phyloP scores from a whole-genome alignment of 305 asterid species.

The Rubia occidens region DNA sequence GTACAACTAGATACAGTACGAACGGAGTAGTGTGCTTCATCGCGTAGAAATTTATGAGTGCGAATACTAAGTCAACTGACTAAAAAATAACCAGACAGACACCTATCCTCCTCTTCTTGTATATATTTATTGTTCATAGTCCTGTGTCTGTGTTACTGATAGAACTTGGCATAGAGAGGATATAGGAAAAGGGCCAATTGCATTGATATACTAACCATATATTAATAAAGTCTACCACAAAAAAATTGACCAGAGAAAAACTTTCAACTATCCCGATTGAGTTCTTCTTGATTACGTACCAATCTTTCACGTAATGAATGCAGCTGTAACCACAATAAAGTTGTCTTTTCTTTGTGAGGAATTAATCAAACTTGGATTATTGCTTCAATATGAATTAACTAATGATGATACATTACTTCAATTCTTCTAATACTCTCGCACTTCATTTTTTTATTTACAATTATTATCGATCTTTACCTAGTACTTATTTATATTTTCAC shows the following conservation, averaged over 20 bases:
- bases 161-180: background rate
- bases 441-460: no score
- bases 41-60: background rate
- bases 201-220: background rate
- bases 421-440: no score
- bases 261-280: background rate
- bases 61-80: background rate
- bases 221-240: background rate
- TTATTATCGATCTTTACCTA: no score
- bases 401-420: no score
- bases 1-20: no score
- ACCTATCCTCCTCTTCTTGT: background rate
- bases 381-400: no score
- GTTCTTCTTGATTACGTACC: background rate
- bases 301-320: background rate
- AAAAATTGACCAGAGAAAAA: background rate
- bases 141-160: background rate
- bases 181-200: background rate
- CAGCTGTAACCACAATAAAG: background rate
- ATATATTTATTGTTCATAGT: background rate
- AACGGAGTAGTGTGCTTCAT: background rate
- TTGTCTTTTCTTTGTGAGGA: background rate
- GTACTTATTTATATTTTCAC: no score
- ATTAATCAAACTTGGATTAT: background rate
- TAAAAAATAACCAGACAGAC: conserved; percentile 1